Evolutionary conservation across 2,329 filamentous ascomycete genomes (phyloP).

Genomic region (Colletotrichum sp.): DNA sequence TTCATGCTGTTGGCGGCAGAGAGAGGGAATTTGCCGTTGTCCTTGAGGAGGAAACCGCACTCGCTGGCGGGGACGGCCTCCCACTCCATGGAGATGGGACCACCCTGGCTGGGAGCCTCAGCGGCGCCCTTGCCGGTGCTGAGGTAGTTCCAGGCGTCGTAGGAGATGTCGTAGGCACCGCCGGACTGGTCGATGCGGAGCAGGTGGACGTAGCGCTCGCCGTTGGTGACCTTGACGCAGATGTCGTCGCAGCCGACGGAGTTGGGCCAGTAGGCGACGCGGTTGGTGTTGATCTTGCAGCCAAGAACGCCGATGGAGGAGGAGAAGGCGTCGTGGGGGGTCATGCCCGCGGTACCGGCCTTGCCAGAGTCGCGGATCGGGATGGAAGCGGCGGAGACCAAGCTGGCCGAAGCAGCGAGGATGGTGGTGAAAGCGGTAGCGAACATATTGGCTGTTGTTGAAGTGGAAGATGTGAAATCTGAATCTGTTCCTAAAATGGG

Average conservation of each 20-base stretch:
- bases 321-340: slow-evolving; percentile 61
- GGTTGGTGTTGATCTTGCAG: slow-evolving; percentile 66
- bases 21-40: slow-evolving; percentile 54
- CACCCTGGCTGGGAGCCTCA: slow-evolving; percentile 49
- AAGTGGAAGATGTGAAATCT: neutral
- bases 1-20: slow-evolving; percentile 63
- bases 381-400: slow-evolving; percentile 29
- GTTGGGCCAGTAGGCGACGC: slow-evolving; percentile 65
- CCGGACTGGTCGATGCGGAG: slow-evolving; percentile 61
- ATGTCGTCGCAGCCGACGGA: slow-evolving; percentile 59
- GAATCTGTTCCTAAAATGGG: neutral
- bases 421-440: slow-evolving; percentile 31
- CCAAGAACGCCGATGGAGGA: slow-evolving; percentile 63
- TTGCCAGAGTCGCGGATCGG: slow-evolving; percentile 22
- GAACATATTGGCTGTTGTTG: slow-evolving; percentile 26
- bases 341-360: slow-evolving; percentile 41
- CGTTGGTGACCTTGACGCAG: slow-evolving; percentile 58
- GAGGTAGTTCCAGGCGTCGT: slow-evolving; percentile 68
- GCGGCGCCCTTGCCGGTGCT: slow-evolving; percentile 53
- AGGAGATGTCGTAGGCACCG: slow-evolving; percentile 63
- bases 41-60: slow-evolving; percentile 55
- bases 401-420: slow-evolving; percentile 30
- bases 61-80: slow-evolving; percentile 50
- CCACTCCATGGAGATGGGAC: slow-evolving; percentile 56
- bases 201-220: slow-evolving; percentile 58